These are phyloP conservation scores for Xylogone sp. DNA, from an alignment of 2,329 filamentous ascomycete genomes.

Conservation along the genomic window DNA sequence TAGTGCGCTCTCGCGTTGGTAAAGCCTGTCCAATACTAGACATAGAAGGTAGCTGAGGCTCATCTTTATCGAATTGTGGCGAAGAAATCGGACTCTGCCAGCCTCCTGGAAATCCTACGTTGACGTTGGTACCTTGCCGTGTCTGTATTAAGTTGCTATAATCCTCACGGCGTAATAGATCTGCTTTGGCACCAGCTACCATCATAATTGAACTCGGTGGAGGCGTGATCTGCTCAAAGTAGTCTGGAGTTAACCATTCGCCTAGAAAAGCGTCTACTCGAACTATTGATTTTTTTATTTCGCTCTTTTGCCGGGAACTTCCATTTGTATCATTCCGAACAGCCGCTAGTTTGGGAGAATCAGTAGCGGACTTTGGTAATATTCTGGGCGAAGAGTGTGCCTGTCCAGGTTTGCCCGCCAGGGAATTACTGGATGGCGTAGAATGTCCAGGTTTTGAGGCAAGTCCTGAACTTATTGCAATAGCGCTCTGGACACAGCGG, in stretches of 20 bases:
- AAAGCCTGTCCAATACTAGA: conserved; percentile 22
- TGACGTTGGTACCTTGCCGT: conserved; percentile 20
- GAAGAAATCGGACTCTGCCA: conserved; percentile 28
- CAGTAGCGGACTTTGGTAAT: conserved; percentile 18
- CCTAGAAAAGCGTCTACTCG: conserved; percentile 90
- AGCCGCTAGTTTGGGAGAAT: conserved; percentile 22
- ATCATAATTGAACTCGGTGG: conserved; percentile 84
- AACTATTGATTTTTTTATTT: conserved; percentile 57
- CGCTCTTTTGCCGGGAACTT: conserved; percentile 12
- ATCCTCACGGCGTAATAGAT: conserved; percentile 74
- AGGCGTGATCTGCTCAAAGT: conserved; percentile 88
- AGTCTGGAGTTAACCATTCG: conserved; percentile 91
- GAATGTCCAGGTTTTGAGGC: conserved; percentile 51
- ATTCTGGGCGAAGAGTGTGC: conserved; percentile 26
- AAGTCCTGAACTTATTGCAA: conserved; percentile 83
- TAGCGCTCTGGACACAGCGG: conserved; percentile 86
- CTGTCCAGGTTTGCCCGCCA: conserved; percentile 8
- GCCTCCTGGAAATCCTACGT: conserved; percentile 32
- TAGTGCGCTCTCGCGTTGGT: conserved; percentile 27
- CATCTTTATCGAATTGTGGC: conserved; percentile 22
- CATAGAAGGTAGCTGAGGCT: conserved; percentile 18
- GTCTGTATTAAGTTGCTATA: conserved; percentile 39
- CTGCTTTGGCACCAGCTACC: conserved; percentile 83
- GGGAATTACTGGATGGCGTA: conserved; percentile 18
- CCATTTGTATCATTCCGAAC: conserved; percentile 18